phyloP scores from a whole-genome alignment of 75 land plant species.

The Pseudotsuga menziesii region DNA sequence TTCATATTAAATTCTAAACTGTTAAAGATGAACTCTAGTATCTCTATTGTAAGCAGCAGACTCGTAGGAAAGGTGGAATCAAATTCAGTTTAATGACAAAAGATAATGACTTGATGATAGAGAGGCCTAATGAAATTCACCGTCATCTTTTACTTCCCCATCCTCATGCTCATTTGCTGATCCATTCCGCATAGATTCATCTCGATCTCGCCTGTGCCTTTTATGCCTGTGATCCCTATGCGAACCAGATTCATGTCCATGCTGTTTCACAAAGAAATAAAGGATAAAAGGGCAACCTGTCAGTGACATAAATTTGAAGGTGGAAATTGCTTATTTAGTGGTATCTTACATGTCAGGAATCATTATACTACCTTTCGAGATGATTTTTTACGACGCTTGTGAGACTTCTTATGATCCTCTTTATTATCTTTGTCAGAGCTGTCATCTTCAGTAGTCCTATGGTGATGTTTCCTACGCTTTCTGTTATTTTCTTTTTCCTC shows the following conservation, averaged over 20 bases:
- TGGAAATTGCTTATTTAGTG: not conserved
- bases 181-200: slow-evolving; percentile 56
- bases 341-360: not conserved
- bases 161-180: slow-evolving; percentile 87
- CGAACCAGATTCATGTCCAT: slow-evolving; percentile 68
- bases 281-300: not conserved
- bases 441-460: slow-evolving; percentile 50
- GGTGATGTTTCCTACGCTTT: slow-evolving; percentile 70
- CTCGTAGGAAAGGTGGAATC: not conserved
- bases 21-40: not conserved
- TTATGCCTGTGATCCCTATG: slow-evolving; percentile 79
- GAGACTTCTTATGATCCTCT: slow-evolving; percentile 66
- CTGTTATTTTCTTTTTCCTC: slow-evolving; percentile 61
- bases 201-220: slow-evolving; percentile 71
- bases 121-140: slow-evolving; percentile 40
- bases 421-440: slow-evolving; percentile 78
- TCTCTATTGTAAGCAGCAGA: not conserved
- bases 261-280: slow-evolving; percentile 40
- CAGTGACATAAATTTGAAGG: not conserved
- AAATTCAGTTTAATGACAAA: not conserved
- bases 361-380: slow-evolving; percentile 66
- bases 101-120: slow-evolving; percentile 4
- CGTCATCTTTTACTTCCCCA: slow-evolving; percentile 94
- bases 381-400: slow-evolving; percentile 64
- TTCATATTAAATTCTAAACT: not conserved